Conservation (phyloP, 257 asterid genomes). For the Osmanthus fragrans region DNA sequence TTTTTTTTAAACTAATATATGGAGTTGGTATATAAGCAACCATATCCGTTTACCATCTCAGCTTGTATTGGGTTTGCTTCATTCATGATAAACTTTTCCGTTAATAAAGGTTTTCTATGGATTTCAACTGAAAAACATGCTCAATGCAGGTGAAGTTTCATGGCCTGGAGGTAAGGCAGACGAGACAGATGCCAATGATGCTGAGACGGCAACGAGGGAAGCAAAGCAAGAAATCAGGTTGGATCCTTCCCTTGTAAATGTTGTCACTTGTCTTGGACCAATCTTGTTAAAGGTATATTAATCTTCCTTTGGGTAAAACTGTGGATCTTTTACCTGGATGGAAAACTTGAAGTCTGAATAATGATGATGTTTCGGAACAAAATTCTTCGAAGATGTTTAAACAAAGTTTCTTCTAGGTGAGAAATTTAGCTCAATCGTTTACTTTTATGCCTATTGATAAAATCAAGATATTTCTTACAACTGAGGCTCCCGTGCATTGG, state of each 20-base stretch:
- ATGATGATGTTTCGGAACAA: not conserved
- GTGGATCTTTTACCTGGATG: not conserved
- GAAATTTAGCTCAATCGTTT: not conserved
- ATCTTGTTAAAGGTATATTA: slow-evolving; percentile 81
- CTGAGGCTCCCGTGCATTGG: not conserved
- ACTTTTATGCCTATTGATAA: not conserved
- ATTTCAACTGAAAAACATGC: slow-evolving; percentile 9
- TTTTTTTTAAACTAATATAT: not conserved
- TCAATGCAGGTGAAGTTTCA: slow-evolving; percentile 79
- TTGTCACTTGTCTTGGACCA: slow-evolving; percentile 87
- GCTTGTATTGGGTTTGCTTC: not conserved
- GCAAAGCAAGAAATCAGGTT: slow-evolving; percentile 96
- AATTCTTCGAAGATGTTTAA: not conserved
- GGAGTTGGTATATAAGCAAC: not conserved
- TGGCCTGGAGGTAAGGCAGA: slow-evolving; percentile 97
- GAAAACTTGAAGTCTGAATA: not conserved
- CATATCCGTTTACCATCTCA: not conserved
- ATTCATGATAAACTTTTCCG: not conserved
- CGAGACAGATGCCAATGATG: slow-evolving; percentile 72
- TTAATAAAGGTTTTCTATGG: not conserved
- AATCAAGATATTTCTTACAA: not conserved
- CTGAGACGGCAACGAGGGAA: slow-evolving; percentile 87
- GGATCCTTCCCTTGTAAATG: slow-evolving; percentile 77
- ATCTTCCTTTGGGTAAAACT: slow-evolving; percentile 1
- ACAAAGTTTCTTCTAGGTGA: not conserved